Evolutionary conservation across 2,329 filamentous ascomycete species (phyloP).

Genomic region (Drechslerella dactyloides): DNA sequence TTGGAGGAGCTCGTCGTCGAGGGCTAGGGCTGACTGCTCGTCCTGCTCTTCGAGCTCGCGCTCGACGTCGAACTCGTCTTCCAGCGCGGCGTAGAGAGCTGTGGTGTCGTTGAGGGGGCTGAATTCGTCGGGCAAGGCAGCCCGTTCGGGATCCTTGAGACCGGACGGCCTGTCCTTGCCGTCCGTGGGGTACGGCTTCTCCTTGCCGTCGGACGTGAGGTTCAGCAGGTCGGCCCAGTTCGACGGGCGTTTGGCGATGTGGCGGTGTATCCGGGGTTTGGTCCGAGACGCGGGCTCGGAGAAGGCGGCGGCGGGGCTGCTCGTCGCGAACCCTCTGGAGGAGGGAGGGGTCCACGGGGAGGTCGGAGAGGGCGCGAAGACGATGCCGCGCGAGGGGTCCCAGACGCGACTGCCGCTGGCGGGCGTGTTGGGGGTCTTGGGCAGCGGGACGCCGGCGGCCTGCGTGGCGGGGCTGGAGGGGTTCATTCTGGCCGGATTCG

Average conservation of each 20-base stretch:
- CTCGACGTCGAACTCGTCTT: conserved; percentile 13
- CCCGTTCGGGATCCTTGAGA: not conserved
- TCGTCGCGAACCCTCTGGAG: conserved; percentile 14
- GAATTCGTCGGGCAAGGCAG: too few relatives aligned
- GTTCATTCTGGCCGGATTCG: too few relatives aligned
- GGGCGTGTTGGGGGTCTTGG: conserved; percentile 23
- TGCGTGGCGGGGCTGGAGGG: not conserved
- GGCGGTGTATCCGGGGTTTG: not conserved
- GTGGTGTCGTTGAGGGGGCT: conserved; percentile 4
- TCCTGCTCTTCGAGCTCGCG: not conserved
- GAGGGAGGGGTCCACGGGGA: conserved; percentile 8
- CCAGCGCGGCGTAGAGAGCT: conserved; percentile 15
- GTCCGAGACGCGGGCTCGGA: not conserved
- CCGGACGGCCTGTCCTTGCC: conserved; percentile 26
- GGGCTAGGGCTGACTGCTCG: not conserved
- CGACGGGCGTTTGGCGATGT: not conserved
- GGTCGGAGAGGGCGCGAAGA: conserved; percentile 31
- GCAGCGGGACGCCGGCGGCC: not conserved
- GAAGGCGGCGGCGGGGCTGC: not conserved
- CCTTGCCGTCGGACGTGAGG: conserved; percentile 27
- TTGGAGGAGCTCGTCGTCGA: not conserved
- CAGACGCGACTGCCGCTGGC: conserved; percentile 13
- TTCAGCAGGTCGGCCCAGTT: conserved; percentile 29
- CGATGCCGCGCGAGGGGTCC: conserved; percentile 31
- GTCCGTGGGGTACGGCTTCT: conserved; percentile 16